Conservation (phyloP, 805 yeast species). For the Sporopachydermia quercuum region DNA sequence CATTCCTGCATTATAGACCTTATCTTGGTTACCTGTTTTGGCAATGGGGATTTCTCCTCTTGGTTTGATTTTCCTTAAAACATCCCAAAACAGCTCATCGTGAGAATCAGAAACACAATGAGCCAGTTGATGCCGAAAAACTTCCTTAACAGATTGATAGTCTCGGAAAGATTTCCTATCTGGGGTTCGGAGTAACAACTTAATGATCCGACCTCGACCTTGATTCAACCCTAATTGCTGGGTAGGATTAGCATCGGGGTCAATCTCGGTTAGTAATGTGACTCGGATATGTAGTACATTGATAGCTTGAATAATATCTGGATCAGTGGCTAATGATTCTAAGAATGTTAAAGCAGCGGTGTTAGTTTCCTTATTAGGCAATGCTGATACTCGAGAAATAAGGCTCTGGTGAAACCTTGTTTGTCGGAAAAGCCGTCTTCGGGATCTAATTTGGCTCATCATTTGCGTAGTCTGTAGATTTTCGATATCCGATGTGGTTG, state of each 20-base stretch:
- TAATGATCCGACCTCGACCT: neutral
- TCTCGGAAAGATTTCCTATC: neutral
- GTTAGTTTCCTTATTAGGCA: neutral
- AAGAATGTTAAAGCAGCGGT: neutral
- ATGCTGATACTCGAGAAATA: neutral
- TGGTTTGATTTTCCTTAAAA: neutral
- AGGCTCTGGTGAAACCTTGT: neutral
- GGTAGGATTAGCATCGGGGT: neutral
- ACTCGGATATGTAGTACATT: neutral
- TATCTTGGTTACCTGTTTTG: neutral
- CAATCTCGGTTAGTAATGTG: neutral
- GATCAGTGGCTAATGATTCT: neutral
- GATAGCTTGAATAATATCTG: neutral
- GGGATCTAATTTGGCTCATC: neutral
- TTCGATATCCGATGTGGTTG: neutral
- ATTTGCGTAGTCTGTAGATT: neutral
- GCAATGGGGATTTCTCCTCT: too few species aligned
- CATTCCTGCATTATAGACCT: neutral
- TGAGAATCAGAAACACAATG: neutral
- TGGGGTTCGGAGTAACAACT: neutral
- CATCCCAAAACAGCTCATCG: neutral
- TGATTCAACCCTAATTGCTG: neutral
- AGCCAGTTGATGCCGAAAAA: neutral
- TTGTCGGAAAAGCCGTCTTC: neutral
- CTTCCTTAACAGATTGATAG: neutral